Conservation (phyloP, 2,329 filamentous ascomycete genomes). For the Apiospora phragmitis region DNA sequence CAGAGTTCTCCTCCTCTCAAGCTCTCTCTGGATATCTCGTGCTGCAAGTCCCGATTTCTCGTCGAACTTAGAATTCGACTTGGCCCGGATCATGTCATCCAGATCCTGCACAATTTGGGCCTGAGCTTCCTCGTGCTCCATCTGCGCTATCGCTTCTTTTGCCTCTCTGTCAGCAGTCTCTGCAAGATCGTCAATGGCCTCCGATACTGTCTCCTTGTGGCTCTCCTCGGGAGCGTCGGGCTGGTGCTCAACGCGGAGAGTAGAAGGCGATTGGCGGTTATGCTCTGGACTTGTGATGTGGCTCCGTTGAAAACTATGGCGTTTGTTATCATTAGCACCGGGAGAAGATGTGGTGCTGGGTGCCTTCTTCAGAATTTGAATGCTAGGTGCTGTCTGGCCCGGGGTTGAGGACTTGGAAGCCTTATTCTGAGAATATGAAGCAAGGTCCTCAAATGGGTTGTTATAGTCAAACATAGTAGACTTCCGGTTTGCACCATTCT, state of each 20-base stretch:
- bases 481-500: conserved; percentile 25
- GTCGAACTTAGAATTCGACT: conserved; percentile 55
- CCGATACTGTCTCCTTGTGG: conserved; percentile 67
- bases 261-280: conserved; percentile 29
- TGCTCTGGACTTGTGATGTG: conserved; percentile 47
- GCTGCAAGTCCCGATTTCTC: conserved; percentile 48
- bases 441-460: conserved; percentile 44
- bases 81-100: conserved; percentile 49
- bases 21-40: conserved; percentile 51
- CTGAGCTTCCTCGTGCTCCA: conserved; percentile 50
- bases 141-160: conserved; percentile 63
- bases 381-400: conserved; percentile 32
- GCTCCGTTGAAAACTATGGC: conserved; percentile 42
- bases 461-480: conserved; percentile 35
- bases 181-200: conserved; percentile 68
- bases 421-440: conserved; percentile 39
- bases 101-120: conserved; percentile 50
- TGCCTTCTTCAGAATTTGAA: conserved; percentile 55
- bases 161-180: conserved; percentile 53
- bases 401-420: conserved; percentile 41
- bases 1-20: conserved; percentile 54
- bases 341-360: conserved; percentile 36
- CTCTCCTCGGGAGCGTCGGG: conserved; percentile 23
- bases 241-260: conserved; percentile 25
- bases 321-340: conserved; percentile 43